These are phyloP conservation scores for Aquanectria penicillioides DNA, from an alignment of 2,329 filamentous ascomycete species.

Conservation along the genomic window DNA sequence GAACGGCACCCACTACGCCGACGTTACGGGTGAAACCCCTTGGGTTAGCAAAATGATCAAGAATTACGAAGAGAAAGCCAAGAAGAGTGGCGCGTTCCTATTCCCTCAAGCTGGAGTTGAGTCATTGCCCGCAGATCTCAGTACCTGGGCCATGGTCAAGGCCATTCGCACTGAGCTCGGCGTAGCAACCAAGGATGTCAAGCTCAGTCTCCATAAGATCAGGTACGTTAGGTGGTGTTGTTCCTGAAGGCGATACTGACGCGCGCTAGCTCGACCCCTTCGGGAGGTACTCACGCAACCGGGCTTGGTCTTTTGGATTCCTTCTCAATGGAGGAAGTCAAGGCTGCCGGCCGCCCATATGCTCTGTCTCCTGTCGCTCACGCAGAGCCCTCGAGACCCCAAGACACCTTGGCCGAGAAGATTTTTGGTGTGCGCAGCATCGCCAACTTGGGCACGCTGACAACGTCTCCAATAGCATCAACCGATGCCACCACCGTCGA, in stretches of 20 bases:
- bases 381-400: conserved; percentile 41
- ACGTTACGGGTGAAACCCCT: conserved; percentile 69
- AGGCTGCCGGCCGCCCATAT: conserved; percentile 59
- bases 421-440: conserved; percentile 61
- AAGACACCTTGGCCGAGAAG: conserved; percentile 50
- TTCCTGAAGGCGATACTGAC: conserved; percentile 18
- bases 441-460: conserved; percentile 64
- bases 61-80: conserved; percentile 65
- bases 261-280: conserved; percentile 52
- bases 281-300: conserved; percentile 76
- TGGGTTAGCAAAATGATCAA: conserved; percentile 69
- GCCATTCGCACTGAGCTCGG: conserved; percentile 60
- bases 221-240: conserved; percentile 40
- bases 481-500: conserved; percentile 67
- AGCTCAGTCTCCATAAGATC: conserved; percentile 58
- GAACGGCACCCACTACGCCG: conserved; percentile 71
- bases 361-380: conserved; percentile 67
- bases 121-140: conserved; percentile 69
- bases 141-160: conserved; percentile 64
- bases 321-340: conserved; percentile 60
- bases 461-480: conserved; percentile 59
- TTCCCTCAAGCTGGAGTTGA: conserved; percentile 72
- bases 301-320: conserved; percentile 67
- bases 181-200: conserved; percentile 62
- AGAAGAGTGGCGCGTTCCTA: conserved; percentile 65